These are phyloP conservation scores for Leccinum variicolor DNA, from an alignment of 768 basidiomycete genomes.

Conservation along the genomic window DNA sequence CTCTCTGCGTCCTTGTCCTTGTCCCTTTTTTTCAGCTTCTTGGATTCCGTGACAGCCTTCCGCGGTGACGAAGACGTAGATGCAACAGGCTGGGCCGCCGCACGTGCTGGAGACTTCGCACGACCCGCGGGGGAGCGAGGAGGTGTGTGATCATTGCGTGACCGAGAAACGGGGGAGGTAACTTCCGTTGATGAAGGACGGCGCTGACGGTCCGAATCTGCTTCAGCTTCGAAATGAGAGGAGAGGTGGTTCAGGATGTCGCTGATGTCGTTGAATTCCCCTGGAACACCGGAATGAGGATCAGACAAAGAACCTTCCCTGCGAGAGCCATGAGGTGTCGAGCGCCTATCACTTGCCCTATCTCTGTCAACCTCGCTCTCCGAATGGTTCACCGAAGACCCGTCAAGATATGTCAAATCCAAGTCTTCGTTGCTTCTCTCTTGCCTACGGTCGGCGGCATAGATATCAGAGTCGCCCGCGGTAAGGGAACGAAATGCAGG, in stretches of 20 bases:
- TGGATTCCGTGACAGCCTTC: conserved; percentile 20
- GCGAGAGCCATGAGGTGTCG: conserved; percentile 22
- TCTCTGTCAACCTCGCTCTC: conserved; percentile 33
- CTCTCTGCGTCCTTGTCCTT: conserved; percentile 28
- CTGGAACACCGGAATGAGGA: conserved; percentile 48
- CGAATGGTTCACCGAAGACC: conserved; percentile 16
- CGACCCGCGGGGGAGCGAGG: conserved; percentile 18
- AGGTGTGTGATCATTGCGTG: conserved; percentile 20
- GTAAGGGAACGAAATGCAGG: conserved; percentile 80
- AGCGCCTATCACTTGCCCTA: conserved; percentile 40
- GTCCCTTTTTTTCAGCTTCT: conserved; percentile 28
- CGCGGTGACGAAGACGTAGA: conserved; percentile 46
- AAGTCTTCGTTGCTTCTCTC: conserved; percentile 46
- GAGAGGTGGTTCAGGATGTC: conserved; percentile 76
- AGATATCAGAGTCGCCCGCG: conserved; percentile 37
- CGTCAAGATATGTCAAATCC: conserved; percentile 53
- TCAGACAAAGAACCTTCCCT: conserved; percentile 34
- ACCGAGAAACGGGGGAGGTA: conserved; percentile 31
- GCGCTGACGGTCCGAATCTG: conserved; percentile 40
- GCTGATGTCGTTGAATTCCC: conserved; percentile 67
- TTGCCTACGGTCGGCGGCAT: conserved; percentile 18
- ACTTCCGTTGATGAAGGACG: conserved; percentile 35
- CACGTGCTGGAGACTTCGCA: conserved; percentile 34
- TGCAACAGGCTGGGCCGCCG: conserved; percentile 40
- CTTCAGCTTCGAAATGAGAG: conserved; percentile 60